A percentile compares a stretch with the other conserved stretches of the same genome.
These are phyloP conservation scores for Malassezia japonica DNA, from an alignment of 1,284 basidiomycete genomes.

Conservation along the genomic window DNA sequence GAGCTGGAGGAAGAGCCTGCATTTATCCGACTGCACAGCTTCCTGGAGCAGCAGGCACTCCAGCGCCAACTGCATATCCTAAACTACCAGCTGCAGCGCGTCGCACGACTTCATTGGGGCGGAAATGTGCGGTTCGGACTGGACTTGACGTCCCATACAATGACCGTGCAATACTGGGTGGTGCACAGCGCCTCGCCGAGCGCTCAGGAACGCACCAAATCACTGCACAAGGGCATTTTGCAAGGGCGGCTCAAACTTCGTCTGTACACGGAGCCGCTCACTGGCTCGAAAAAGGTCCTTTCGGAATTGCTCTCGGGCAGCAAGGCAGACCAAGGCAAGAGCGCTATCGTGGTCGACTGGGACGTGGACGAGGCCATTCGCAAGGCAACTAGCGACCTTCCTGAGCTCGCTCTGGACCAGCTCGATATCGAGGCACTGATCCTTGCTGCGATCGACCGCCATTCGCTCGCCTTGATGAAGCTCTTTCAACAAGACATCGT, in stretches of 20 bases:
- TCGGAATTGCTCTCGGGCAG: constrained; percentile 3
- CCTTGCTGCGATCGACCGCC: constrained; percentile 3
- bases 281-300: neutral
- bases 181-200: neutral
- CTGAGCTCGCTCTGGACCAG: neutral
- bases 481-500: constrained; percentile 3
- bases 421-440: constrained; percentile 10
- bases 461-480: constrained; percentile 8
- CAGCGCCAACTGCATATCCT: constrained; percentile 44
- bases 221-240: neutral
- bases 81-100: constrained; percentile 31
- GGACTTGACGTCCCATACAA: constrained; percentile 16
- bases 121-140: constrained; percentile 22
- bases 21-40: constrained; percentile 25
- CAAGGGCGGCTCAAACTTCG: constrained; percentile 3
- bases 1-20: constrained; percentile 19
- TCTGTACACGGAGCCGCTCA: neutral
- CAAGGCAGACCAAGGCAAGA: neutral
- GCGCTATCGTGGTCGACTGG: constrained; percentile 7
- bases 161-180: constrained; percentile 30
- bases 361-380: constrained; percentile 3
- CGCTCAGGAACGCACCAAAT: neutral
- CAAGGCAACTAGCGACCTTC: neutral
- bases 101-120: constrained; percentile 33
- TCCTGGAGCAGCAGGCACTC: constrained; percentile 36